Evolutionary conservation across 371 early-diverging fungal genomes (phyloP).

Genomic region (Mucor sp.): DNA sequence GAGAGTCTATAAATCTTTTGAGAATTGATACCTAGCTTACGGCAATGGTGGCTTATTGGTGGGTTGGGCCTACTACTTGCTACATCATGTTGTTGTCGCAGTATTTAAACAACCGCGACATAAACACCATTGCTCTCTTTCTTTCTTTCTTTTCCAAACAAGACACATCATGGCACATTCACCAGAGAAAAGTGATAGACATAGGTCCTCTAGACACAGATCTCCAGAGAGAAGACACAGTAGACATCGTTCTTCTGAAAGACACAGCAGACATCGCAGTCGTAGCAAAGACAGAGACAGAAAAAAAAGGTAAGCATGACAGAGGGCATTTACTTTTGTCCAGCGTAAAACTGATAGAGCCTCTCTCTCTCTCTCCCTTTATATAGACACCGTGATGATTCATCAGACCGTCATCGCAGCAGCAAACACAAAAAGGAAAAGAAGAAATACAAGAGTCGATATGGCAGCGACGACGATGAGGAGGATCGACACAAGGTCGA

Average conservation of each 20-base stretch:
- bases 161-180: not conserved
- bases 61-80: not conserved
- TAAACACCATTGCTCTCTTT: too few species aligned
- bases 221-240: slow-evolving; percentile 9
- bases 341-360: not conserved
- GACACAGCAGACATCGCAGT: slow-evolving; percentile 4
- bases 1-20: not conserved
- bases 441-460: slow-evolving; percentile 5
- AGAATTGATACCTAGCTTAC: not conserved
- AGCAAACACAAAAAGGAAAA: slow-evolving; percentile 16
- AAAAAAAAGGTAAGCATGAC: slow-evolving; percentile 1
- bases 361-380: too few species aligned
- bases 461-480: slow-evolving; percentile 4
- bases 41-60: not conserved
- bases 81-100: not conserved
- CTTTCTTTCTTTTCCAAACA: not conserved
- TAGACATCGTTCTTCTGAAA: slow-evolving; percentile 14
- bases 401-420: slow-evolving; percentile 1
- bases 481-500: slow-evolving; percentile 18
- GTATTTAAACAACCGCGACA: not conserved
- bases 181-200: slow-evolving; percentile 4
- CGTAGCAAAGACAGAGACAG: not conserved
- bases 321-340: not conserved
- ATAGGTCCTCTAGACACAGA: slow-evolving; percentile 1
- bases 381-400: slow-evolving; percentile 17